A percentile compares a stretch with the other conserved stretches of the same genome.
These are phyloP conservation scores for Cudoniella acicularis DNA, from an alignment of 495 filamentous ascomycete genomes.

Conservation along the genomic window DNA sequence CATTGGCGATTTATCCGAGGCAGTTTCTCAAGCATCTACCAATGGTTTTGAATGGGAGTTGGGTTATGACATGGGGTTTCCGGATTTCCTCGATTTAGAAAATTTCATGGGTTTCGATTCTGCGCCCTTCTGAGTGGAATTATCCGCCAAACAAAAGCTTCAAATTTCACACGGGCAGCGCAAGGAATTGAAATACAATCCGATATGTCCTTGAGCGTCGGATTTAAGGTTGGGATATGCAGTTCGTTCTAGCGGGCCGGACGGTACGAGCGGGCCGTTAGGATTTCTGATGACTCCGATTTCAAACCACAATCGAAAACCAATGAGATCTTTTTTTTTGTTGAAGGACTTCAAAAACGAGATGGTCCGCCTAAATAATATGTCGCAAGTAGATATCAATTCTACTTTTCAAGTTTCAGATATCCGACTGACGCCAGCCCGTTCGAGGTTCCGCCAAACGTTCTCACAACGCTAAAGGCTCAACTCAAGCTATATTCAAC, in stretches of 20 bases:
- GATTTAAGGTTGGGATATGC: no score
- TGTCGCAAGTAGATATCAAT: no score
- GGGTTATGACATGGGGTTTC: conserved; percentile 3
- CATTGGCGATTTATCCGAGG: background rate
- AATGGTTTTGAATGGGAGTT: conserved; percentile 3
- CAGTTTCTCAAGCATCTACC: background rate
- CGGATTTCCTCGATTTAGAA: conserved; percentile 7
- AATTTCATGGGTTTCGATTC: background rate
- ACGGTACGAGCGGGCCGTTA: background rate
- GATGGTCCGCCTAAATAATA: no score
- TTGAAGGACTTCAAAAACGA: no score
- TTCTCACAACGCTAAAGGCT: no score
- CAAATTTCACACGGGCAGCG: background rate
- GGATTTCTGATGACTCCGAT: background rate
- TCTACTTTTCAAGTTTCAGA: no score
- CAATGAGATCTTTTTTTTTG: no score
- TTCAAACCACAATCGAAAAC: background rate
- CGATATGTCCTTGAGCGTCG: no score
- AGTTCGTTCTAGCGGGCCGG: no score
- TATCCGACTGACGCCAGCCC: no score
- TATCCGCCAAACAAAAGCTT: background rate
- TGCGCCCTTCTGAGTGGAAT: background rate
- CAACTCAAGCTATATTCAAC: no score
- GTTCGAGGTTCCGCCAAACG: no score
- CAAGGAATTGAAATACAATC: background rate